Conservation (phyloP, 208 protist species). For the Lotmaria passim region DNA sequence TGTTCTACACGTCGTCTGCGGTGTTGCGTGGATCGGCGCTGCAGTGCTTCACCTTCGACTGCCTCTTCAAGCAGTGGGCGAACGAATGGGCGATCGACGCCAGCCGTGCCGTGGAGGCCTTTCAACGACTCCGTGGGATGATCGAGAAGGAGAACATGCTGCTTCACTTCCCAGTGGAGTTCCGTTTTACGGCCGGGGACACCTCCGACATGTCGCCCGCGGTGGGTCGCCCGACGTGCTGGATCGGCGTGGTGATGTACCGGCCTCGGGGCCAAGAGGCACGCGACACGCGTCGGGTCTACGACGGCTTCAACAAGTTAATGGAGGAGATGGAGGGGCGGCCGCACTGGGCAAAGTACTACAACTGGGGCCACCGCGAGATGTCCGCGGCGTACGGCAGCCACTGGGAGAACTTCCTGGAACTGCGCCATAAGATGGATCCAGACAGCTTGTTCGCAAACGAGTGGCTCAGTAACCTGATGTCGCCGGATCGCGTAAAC, state of each 20-base stretch:
- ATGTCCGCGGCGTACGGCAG: constrained; percentile 49
- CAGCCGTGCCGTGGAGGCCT: constrained; percentile 43
- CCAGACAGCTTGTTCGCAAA: constrained; percentile 72
- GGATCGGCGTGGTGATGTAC: constrained; percentile 91
- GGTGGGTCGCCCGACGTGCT: constrained; percentile 67
- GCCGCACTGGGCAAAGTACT: constrained; percentile 89
- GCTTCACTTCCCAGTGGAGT: constrained; percentile 87
- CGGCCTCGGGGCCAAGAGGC: constrained; percentile 52
- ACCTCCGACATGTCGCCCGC: constrained; percentile 64
- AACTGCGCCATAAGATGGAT: constrained; percentile 57
- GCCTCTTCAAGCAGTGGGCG: constrained; percentile 81
- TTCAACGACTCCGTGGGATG: constrained; percentile 55
- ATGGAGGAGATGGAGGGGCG: constrained; percentile 71
- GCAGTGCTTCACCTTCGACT: constrained; percentile 83
- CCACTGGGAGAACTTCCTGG: constrained; percentile 69
- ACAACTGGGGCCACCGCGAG: constrained; percentile 54
- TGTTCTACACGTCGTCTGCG: constrained; percentile 46
- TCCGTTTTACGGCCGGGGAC: constrained; percentile 73
- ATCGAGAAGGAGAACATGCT: constrained; percentile 54
- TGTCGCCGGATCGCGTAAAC: constrained; percentile 38
- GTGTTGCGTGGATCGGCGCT: constrained; percentile 61
- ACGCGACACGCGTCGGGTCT: constrained; percentile 63
- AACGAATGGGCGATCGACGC: constrained; percentile 83
- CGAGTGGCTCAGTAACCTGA: constrained; percentile 65
- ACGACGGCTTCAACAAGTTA: constrained; percentile 59